phyloP scores from a whole-genome alignment of 2,329 filamentous ascomycete genomes.

The Ophiocordyceps robertsii region DNA sequence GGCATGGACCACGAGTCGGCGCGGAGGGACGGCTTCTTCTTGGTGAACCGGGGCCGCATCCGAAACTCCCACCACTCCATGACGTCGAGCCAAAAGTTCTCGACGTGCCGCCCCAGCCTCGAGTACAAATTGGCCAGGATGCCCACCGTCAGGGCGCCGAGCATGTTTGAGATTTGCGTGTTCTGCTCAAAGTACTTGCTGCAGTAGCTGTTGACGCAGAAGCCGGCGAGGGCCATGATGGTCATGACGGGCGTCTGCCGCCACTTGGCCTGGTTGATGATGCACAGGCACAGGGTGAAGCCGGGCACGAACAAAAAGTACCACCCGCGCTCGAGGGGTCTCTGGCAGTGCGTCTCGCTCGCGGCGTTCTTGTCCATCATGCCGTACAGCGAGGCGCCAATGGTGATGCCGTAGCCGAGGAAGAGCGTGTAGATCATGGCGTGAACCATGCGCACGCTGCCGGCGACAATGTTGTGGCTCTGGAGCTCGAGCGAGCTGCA shows the following conservation, averaged over 20 bases:
- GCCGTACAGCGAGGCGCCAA: slow-evolving; percentile 53
- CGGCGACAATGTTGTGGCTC: slow-evolving; percentile 55
- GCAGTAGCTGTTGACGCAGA: slow-evolving; percentile 62
- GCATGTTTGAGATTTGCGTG: slow-evolving; percentile 62
- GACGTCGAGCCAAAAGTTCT: slow-evolving; percentile 39
- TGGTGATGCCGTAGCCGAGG: slow-evolving; percentile 60
- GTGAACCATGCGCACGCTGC: slow-evolving; percentile 63
- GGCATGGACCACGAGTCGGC: slow-evolving; percentile 18
- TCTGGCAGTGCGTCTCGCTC: slow-evolving; percentile 25
- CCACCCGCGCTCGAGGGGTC: slow-evolving; percentile 28
- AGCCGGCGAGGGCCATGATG: slow-evolving; percentile 59
- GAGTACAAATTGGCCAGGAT: slow-evolving; percentile 70
- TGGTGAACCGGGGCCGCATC: slow-evolving; percentile 22
- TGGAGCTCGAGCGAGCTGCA: slow-evolving; percentile 50
- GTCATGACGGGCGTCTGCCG: slow-evolving; percentile 67
- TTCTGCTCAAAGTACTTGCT: slow-evolving; percentile 53
- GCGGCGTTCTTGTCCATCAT: slow-evolving; percentile 44
- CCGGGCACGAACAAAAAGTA: slow-evolving; percentile 61
- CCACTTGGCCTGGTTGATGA: slow-evolving; percentile 74
- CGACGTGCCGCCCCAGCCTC: slow-evolving; percentile 44
- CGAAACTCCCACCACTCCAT: slow-evolving; percentile 34
- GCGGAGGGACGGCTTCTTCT: slow-evolving; percentile 11
- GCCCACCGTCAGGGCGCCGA: slow-evolving; percentile 65
- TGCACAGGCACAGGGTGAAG: slow-evolving; percentile 61
- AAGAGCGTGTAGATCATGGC: slow-evolving; percentile 65